A percentile compares a stretch with the other conserved stretches of the same genome.
phyloP scores from a whole-genome alignment of 1,284 basidiomycete species.

The Vanrija sp. region DNA sequence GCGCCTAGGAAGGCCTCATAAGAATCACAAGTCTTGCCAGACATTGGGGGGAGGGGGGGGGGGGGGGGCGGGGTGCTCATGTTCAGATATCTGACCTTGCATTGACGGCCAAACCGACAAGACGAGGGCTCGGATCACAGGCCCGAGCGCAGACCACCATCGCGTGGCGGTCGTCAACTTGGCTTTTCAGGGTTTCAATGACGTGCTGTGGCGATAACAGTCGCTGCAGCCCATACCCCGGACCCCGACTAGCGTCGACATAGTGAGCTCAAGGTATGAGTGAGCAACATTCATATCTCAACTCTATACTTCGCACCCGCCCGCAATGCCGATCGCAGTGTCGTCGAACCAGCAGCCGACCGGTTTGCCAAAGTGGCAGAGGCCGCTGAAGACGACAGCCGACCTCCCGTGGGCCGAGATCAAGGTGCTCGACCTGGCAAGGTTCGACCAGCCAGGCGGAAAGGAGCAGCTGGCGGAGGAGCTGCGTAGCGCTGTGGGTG shows the following conservation, averaged over 20 bases:
- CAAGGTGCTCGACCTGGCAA: conserved; percentile 60
- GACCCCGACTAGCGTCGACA: neutral
- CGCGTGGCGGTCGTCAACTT: too few relatives aligned
- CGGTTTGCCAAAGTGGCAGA: conserved; percentile 26
- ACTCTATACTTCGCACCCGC: neutral
- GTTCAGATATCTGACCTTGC: too few relatives aligned
- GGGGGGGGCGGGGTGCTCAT: too few relatives aligned
- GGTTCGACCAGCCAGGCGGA: conserved; percentile 53
- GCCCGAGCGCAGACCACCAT: too few relatives aligned
- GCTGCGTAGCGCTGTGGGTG: conserved; percentile 4
- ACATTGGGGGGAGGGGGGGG: too few relatives aligned
- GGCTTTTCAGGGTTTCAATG: neutral
- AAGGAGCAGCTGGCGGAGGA: conserved; percentile 51
- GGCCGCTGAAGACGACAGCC: conserved; percentile 24
- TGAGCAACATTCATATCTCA: neutral
- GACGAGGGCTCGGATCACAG: too few relatives aligned
- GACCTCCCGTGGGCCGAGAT: conserved; percentile 60
- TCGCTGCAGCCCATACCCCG: too few relatives aligned
- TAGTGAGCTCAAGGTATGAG: neutral
- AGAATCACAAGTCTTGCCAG: too few relatives aligned
- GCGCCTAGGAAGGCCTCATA: too few relatives aligned
- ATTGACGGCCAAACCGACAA: too few relatives aligned
- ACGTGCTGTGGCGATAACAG: neutral
- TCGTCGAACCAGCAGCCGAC: conserved; percentile 1
- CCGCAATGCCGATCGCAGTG: conserved; percentile 19